These are phyloP conservation scores for Pyrus pyrifolia DNA, from an alignment of 306 rosid genomes.

Conservation along the genomic window DNA sequence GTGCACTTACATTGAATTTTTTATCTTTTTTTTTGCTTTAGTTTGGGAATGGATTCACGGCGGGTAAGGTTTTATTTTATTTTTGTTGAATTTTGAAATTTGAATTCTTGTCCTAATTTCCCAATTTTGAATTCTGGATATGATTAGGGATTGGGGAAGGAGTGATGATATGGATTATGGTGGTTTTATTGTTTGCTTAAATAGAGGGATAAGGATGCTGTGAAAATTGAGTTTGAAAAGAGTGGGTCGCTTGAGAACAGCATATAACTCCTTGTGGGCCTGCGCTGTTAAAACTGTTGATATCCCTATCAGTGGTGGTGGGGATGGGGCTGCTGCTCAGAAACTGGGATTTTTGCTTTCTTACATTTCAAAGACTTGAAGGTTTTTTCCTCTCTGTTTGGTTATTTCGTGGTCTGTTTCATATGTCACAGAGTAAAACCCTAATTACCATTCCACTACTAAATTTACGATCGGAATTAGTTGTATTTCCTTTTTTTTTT, in stretches of 20 bases:
- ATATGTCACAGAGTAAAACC: conserved; percentile 38
- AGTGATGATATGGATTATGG: neutral
- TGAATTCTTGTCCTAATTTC: neutral
- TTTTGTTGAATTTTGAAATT: neutral
- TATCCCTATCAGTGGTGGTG: conserved; percentile 10
- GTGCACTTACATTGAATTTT: neutral
- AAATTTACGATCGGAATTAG: conserved; percentile 28
- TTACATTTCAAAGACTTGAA: conserved; percentile 31
- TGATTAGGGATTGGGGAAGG: neutral
- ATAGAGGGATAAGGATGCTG: neutral
- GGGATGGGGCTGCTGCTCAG: conserved; percentile 23
- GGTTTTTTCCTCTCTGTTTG: conserved; percentile 40
- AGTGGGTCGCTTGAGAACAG: conserved; percentile 13
- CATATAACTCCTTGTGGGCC: conserved; percentile 38
- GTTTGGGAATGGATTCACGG: neutral
- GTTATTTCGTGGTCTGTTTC: conserved; percentile 50
- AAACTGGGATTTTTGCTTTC: conserved; percentile 30
- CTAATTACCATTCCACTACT: conserved; percentile 46
- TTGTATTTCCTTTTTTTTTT: conserved; percentile 1
- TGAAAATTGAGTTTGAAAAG: conserved; percentile 15
- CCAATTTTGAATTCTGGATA: neutral
- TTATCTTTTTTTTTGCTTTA: neutral
- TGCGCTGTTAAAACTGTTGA: conserved; percentile 44
- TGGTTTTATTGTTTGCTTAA: conserved; percentile 19
- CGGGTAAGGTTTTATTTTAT: neutral